Base-by-base conservation (phyloP, 2,329 filamentous ascomycete species). In the Ophiosphaerella narmari region DNA sequence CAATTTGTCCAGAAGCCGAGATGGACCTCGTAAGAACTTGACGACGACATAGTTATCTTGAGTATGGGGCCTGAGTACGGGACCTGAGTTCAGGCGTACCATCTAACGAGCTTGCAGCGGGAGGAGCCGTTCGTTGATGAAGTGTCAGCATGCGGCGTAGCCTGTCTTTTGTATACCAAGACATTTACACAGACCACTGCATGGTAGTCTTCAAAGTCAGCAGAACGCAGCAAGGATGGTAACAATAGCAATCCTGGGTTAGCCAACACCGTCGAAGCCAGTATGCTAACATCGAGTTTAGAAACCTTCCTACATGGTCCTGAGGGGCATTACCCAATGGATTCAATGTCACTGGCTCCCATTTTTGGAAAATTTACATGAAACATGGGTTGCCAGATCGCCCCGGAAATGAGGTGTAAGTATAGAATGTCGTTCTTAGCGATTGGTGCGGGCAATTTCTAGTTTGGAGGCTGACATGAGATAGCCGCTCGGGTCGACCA, bases 1-100 rank as follows among this genome's bases (percentile, higher is more conserved):
- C 65, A 72, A 45, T 74, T 66, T 1, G 56, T 71, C 72, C 71
- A 73, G 24, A 65, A 24, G 7, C 70, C 70, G 5, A 60, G 39
- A 37, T 69, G 50, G 8, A 73, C 42, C n/a, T 49, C 33, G 21
- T 52, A 52, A 12, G 44, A 13, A 21, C 45, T 39, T 31, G 29
- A 23, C 13, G 44, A 47, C n/a, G 37, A 13, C 44, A 46, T 46
- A 8, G 18, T 18, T 6, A 11, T 29, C 32, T 9, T n/a, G 39
- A 32, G n/a, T 4, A 14, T 31, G 26, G 39, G 39, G 23, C 29
- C 39, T 33, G 39, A 42, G 39, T 42, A 33, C 26, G 18, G 26
- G 39, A 33, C 29, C 39, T 33, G 39, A 42, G 39, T 42, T 42
- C 26, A 33, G 26, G 39, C 39, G 18, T 26, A 18, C 39, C 33